Percentiles rank a stretch among this genome's conserved stretches.
phyloP scores from a whole-genome alignment of 208 protist species.

The Trypanosomatidae sp. region DNA sequence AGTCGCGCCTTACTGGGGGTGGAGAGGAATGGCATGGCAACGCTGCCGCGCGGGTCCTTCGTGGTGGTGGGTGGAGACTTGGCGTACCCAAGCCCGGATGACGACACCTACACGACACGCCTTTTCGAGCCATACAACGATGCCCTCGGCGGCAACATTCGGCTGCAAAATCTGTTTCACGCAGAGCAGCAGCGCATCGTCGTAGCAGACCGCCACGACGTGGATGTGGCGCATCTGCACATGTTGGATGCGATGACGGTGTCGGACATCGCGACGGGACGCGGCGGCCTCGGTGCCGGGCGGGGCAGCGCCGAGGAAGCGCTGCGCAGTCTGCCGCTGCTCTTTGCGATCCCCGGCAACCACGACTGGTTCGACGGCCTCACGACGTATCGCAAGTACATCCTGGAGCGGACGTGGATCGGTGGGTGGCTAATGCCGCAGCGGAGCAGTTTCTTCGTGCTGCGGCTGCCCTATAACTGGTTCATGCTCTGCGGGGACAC shows the following conservation, averaged over 20 bases:
- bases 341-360: constrained; percentile 88
- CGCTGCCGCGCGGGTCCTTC: constrained; percentile 74
- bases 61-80: constrained; percentile 83
- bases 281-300: too few species aligned
- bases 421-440: constrained; percentile 91
- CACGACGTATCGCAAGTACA: constrained; percentile 75
- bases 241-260: constrained; percentile 58
- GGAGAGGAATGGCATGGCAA: constrained; percentile 15
- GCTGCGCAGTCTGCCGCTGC: constrained; percentile 59
- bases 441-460: constrained; percentile 76
- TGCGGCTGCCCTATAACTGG: constrained; percentile 82
- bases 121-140: constrained; percentile 78
- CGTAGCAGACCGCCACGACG: too few species aligned
- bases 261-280: constrained; percentile 42
- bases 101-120: constrained; percentile 70
- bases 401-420: constrained; percentile 67
- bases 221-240: constrained; percentile 50
- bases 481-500: constrained; percentile 85
- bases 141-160: constrained; percentile 34
- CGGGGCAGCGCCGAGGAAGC: too few species aligned
- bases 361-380: constrained; percentile 92
- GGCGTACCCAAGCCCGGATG: constrained; percentile 75
- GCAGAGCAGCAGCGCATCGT: constrained; percentile 37
- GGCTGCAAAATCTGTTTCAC: constrained; percentile 65
- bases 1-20: background rate